These are phyloP conservation scores for Cryptosporidium ubiquitum DNA, from an alignment of 169 alveolate genomes.

Conservation along the genomic window DNA sequence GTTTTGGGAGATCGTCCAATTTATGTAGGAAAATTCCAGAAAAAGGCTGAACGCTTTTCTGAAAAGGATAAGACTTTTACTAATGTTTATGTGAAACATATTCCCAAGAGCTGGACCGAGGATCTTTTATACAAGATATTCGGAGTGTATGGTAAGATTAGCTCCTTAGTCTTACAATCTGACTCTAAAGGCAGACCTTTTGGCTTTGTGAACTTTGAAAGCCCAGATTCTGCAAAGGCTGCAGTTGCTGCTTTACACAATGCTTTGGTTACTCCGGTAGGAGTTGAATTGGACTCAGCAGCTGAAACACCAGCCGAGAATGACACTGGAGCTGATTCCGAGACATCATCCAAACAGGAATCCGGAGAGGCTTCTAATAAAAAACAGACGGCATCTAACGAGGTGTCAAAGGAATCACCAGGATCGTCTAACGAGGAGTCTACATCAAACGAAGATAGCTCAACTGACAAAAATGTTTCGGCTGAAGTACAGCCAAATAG, in stretches of 20 bases:
- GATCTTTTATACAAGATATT: slow-evolving; percentile 81
- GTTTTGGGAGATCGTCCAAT: slow-evolving; percentile 90
- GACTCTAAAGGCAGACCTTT: slow-evolving; percentile 89
- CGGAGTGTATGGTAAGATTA: slow-evolving; percentile 90
- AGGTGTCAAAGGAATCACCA: background rate
- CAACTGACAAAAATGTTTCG: slow-evolving; percentile 45
- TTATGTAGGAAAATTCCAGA: slow-evolving; percentile 90
- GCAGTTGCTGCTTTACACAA: slow-evolving; percentile 90
- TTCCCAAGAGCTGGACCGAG: slow-evolving; percentile 90
- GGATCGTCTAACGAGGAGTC: slow-evolving; percentile 34
- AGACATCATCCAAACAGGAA: slow-evolving; percentile 32
- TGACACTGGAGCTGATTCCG: slow-evolving; percentile 6
- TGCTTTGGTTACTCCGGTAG: slow-evolving; percentile 80
- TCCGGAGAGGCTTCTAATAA: slow-evolving; percentile 14
- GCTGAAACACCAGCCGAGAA: background rate
- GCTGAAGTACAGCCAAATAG: slow-evolving; percentile 79
- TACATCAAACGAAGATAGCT: slow-evolving; percentile 38
- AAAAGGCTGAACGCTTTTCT: slow-evolving; percentile 85
- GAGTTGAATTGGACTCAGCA: slow-evolving; percentile 62
- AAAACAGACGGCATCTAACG: background rate
- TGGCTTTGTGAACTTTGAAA: slow-evolving; percentile 90
- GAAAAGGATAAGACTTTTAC: slow-evolving; percentile 80
- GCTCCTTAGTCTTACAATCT: slow-evolving; percentile 85
- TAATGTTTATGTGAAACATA: slow-evolving; percentile 92
- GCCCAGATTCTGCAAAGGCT: slow-evolving; percentile 87